Evolutionary conservation across 208 protist species (phyloP), one percentile per base, ranked within the genome.

Genomic region (Crithidia sp.): DNA sequence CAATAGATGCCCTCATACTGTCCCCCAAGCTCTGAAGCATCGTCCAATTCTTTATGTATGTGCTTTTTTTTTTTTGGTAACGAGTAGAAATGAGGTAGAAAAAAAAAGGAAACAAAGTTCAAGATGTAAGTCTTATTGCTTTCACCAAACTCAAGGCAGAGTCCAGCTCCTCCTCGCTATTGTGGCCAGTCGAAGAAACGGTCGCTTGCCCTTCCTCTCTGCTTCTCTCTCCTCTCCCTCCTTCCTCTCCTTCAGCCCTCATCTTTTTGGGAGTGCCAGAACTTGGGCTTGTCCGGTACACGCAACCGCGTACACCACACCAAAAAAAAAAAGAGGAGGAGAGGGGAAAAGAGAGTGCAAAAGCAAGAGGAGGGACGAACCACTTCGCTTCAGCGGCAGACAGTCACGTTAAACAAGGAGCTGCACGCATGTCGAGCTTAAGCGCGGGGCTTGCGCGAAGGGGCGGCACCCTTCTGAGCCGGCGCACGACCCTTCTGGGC

Each of bases 401-500:
- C 28, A 28, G 28, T 28, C 28, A 28, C 28, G 28, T 28, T 28
- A 28, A 28, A 28, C 28, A 28, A 28, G 28, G 28, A 28, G 28
- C 28, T 28, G 28, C 28, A 28, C 28, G 28, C 28, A 28, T 28
- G 28, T 28, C 28, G 17, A 9, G 10, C 16, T 45, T 70, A 68
- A 59, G 63, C 17, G 54, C 64, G 61, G 2, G 17, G 41, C 57
- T 67, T 72, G 58, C 53, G 76, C 19, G 60, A 36, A 45, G 75
- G 62, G 7, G 47, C 59, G 57, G 41, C 44, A 28, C 74, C 74
- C 73, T 84, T 84, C 64, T 77, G 65, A 7, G 43, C 67, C 47
- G 76, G 41, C 61, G 54, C 43, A 28, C 60, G 65, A 45, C 71
- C 71, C 77, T 83, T 83, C 77, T 77, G 65, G 36, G 54, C 54